Base-by-base conservation (phyloP, 257 asterid species). In the Solanum etuberosum region DNA sequence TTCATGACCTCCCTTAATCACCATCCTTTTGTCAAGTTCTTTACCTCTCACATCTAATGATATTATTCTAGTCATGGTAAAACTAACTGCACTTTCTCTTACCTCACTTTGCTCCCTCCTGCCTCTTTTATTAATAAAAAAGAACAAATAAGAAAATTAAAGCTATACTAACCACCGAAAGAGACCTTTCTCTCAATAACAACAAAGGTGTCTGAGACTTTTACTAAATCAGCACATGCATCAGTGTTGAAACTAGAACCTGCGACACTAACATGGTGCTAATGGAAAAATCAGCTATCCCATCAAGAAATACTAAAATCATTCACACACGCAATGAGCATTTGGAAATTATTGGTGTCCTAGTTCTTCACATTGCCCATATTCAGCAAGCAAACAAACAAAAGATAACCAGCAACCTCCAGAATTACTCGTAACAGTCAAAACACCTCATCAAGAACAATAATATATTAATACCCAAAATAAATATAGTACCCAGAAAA, bases 351-450 rank as follows among this genome's bases (percentile, higher is more conserved):
- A 32, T 10, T 76, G 43, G 68, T 27, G 73, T 40, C 42, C 82
- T 54, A 34, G n/a, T 65, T 74, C 87, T 70, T 73, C 31, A 88
- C 93, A 88, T 91, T 91, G 90, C 85, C 87, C 57, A 40, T 80
- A 82, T 21, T 86, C 82, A 40, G 84, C 27, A 85, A 46, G 68
- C 23, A 59, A 74, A 25, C 71, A 67, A 38, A 67, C 87, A 82
- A 67, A n/a, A 15, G 29, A 68, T 38, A 67, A 20, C 20, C 87
- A 85, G 67, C 32, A 84, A 67, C 54, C 43, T 57, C 54, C 37
- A 61, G 23, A 84, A 74, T 54, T 9, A 65, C 78, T 42, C 83
- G 71, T 86, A 81, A 59, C 80, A 72, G 46, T 18, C 46, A 72
- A 34, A 72, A 70, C 86, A 80, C 48, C 84, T 59, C 80, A 31